Conservation (phyloP, 2,329 filamentous ascomycete species). For the Aspergillus unguis region DNA sequence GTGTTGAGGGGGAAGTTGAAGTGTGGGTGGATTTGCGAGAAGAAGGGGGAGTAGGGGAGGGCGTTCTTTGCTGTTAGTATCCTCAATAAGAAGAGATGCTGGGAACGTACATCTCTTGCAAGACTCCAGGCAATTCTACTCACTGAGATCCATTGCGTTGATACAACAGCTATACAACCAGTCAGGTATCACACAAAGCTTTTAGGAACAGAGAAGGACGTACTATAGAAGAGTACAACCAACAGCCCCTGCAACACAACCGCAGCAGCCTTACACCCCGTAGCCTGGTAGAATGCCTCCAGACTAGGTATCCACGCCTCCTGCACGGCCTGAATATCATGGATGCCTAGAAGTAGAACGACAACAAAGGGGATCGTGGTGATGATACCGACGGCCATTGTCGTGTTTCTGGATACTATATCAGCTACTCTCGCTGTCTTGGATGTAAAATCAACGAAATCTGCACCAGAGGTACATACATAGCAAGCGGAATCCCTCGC, state of each 20-base stretch:
- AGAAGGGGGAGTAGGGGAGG: slow-evolving; percentile 11
- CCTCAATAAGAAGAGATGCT: neutral
- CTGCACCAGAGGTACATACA: slow-evolving; percentile 6
- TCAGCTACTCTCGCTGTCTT: neutral
- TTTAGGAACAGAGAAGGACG: slow-evolving; percentile 5
- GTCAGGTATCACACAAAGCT: too few species aligned
- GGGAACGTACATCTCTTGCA: slow-evolving; percentile 7
- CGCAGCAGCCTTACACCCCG: slow-evolving; percentile 21
- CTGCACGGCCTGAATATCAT: slow-evolving; percentile 27
- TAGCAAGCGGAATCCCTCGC: slow-evolving; percentile 17
- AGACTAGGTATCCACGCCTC: slow-evolving; percentile 14
- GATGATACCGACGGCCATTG: slow-evolving; percentile 26
- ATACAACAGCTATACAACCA: slow-evolving; percentile 7
- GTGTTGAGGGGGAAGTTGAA: slow-evolving; percentile 25
- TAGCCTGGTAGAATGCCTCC: slow-evolving; percentile 23
- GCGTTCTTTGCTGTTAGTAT: slow-evolving; percentile 6
- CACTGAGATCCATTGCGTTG: slow-evolving; percentile 15
- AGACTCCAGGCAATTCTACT: slow-evolving; percentile 18
- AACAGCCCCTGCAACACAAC: slow-evolving; percentile 16
- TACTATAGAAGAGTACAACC: slow-evolving; percentile 17
- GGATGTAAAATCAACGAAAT: too few species aligned
- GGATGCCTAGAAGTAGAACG: slow-evolving; percentile 24
- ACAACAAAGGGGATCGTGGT: slow-evolving; percentile 29
- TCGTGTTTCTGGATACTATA: slow-evolving; percentile 21
- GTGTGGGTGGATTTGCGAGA: slow-evolving; percentile 13